Evolutionary conservation across 306 rosid genomes (phyloP).

Genomic region (Medicago truncatula): MtrunA17r5.0-ANR NC_053042.1:21348501-21349000

Average conservation of each 20-base stretch:
- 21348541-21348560: slow-evolving; percentile 30
- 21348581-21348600: slow-evolving; percentile 18
- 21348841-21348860: slow-evolving; percentile 61
- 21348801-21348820: slow-evolving; percentile 32
- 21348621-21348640: background rate
- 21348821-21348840: slow-evolving; percentile 46
- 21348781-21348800: slow-evolving; percentile 45
- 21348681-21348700: slow-evolving; percentile 80
- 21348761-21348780: slow-evolving; percentile 37
- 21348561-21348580: slow-evolving; percentile 14
- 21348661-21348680: slow-evolving; percentile 69
- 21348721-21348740: slow-evolving; percentile 38
- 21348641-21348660: slow-evolving; percentile 53
- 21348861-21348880: slow-evolving; percentile 70
- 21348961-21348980: slow-evolving; percentile 33
- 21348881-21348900: slow-evolving; percentile 81
- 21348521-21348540: slow-evolving; percentile 6
- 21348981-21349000: slow-evolving; percentile 8
- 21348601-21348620: slow-evolving; percentile 17
- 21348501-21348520: slow-evolving; percentile 25
- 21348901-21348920: slow-evolving; percentile 82
- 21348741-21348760: slow-evolving; percentile 38
- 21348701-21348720: slow-evolving; percentile 60
- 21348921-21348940: slow-evolving; percentile 64
- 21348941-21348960: slow-evolving; percentile 61